These are phyloP conservation scores for Rutidosis leptorrhynchoides DNA, from an alignment of 129 eudicot species.

Conservation along the genomic window DNA sequence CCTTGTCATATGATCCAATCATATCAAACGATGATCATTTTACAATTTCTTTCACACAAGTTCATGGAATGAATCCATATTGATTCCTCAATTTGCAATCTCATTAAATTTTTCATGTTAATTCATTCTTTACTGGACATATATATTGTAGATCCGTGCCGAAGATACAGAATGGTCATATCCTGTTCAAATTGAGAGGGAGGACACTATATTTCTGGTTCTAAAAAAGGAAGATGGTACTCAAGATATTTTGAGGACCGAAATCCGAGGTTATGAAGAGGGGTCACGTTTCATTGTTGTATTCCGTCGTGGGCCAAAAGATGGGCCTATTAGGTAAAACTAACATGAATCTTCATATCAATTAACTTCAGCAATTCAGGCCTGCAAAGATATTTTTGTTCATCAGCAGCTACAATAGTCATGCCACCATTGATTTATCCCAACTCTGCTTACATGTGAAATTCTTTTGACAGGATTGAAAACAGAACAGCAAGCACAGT, in stretches of 20 bases:
- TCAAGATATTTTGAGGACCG: constrained; percentile 52
- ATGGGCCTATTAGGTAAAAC: constrained; percentile 89
- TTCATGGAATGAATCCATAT: constrained; percentile 5
- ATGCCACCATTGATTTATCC: neutral
- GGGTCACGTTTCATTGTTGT: constrained; percentile 93
- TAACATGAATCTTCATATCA: neutral
- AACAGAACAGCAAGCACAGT: constrained; percentile 67
- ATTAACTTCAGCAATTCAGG: constrained; percentile 4
- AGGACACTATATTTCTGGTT: constrained; percentile 70
- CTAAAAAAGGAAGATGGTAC: constrained; percentile 55
- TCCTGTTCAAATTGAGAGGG: constrained; percentile 76
- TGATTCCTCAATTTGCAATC: constrained; percentile 11
- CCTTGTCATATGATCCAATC: neutral
- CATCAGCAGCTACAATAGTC: constrained; percentile 10
- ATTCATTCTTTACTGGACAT: neutral
- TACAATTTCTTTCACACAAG: neutral
- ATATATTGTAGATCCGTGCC: constrained; percentile 54
- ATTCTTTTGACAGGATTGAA: constrained; percentile 57
- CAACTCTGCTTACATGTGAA: constrained; percentile 14
- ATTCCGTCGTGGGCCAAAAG: constrained; percentile 66
- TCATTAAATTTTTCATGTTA: neutral
- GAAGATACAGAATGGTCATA: constrained; percentile 84
- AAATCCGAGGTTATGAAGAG: constrained; percentile 96
- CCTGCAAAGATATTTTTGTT: neutral
- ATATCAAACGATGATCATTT: neutral